These are phyloP conservation scores for Coemansia sp. DNA, from an alignment of 192 early-diverging fungal species.

Conservation along the genomic window DNA sequence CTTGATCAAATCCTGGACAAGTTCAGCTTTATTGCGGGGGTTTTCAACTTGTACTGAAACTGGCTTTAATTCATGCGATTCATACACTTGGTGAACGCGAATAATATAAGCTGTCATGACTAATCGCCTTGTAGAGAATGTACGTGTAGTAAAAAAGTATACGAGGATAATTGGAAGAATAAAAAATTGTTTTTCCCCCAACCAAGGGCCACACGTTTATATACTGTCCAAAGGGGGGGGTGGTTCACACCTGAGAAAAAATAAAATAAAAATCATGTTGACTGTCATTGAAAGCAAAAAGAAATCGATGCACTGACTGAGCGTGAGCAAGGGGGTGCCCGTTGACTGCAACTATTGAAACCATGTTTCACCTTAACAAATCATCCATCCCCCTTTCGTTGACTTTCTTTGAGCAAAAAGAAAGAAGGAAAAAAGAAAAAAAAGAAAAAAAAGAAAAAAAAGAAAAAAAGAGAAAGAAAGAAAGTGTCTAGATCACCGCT, in stretches of 20 bases:
- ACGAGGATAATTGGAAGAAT: background rate
- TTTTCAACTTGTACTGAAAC: background rate
- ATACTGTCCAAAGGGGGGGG: background rate
- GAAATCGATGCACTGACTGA: background rate
- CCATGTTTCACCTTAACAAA: background rate
- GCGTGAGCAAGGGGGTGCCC: background rate
- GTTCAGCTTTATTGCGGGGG: background rate
- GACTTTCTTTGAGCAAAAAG: background rate
- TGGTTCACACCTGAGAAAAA: background rate
- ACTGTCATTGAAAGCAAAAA: background rate
- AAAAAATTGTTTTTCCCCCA: background rate
- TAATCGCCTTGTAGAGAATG: background rate
- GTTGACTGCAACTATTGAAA: slow-evolving; percentile 1
- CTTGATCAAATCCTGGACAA: background rate
- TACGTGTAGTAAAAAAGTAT: background rate
- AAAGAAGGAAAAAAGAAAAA: too few relatives aligned
- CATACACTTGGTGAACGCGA: too few relatives aligned
- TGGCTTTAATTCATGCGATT: background rate
- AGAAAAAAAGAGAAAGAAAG: background rate
- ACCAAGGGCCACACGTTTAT: background rate
- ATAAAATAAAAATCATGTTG: background rate
- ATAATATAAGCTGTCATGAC: too few relatives aligned
- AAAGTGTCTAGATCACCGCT: background rate
- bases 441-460: background rate
- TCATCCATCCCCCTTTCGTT: background rate